A percentile compares a stretch with the other conserved stretches of the same genome.
Conservation (phyloP, 2,329 filamentous ascomycete genomes). For the Penicillium sp. region DNA sequence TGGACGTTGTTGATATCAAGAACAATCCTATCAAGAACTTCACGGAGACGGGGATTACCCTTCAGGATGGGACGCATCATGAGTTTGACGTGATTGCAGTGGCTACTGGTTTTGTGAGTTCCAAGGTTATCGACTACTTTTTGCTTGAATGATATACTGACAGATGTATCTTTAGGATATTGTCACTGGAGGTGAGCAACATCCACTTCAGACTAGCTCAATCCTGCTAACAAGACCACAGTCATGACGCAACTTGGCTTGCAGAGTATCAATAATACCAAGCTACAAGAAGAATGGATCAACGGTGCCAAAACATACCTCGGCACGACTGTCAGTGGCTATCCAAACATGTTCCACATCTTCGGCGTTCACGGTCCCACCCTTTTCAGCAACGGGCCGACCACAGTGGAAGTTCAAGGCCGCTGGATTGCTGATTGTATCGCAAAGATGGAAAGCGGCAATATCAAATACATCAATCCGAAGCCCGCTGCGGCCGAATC, state of each 20-base stretch:
- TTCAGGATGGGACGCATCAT: slow-evolving; percentile 35
- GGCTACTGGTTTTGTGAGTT: slow-evolving; percentile 41
- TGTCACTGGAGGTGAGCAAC: slow-evolving; percentile 34
- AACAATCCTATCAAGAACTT: slow-evolving; percentile 43
- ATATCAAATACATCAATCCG: slow-evolving; percentile 51
- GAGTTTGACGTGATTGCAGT: slow-evolving; percentile 42
- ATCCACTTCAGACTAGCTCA: not conserved
- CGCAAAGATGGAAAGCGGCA: slow-evolving; percentile 45
- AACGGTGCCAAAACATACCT: slow-evolving; percentile 26
- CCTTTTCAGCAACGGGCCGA: slow-evolving; percentile 54
- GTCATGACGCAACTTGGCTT: slow-evolving; percentile 40
- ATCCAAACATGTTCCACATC: slow-evolving; percentile 50
- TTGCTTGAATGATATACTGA: not conserved
- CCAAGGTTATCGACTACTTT: not conserved
- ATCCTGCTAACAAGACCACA: not conserved
- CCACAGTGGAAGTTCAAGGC: slow-evolving; percentile 53
- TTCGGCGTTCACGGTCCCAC: slow-evolving; percentile 58
- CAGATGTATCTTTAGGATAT: slow-evolving; percentile 25
- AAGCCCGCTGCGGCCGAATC: slow-evolving; percentile 43
- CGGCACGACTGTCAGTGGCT: slow-evolving; percentile 42
- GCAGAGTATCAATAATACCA: slow-evolving; percentile 28
- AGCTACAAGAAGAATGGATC: slow-evolving; percentile 37
- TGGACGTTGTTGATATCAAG: slow-evolving; percentile 46
- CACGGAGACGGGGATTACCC: slow-evolving; percentile 39
- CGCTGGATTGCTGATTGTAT: slow-evolving; percentile 53